phyloP scores from a whole-genome alignment of 192 early-diverging fungal species.

The Oehlia diaphana region DNA sequence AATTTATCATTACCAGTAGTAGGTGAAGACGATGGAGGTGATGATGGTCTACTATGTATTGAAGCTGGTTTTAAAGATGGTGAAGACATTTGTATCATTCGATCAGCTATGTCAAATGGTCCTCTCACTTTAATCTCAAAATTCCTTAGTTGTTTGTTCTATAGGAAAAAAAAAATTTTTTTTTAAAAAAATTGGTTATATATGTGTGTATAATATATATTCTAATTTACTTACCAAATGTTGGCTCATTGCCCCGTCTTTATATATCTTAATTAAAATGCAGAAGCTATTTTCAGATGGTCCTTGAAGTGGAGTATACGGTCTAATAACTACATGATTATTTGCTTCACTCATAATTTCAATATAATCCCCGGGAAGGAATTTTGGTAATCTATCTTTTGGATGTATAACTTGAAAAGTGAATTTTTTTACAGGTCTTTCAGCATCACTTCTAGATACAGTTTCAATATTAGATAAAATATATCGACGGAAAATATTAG shows the following conservation, averaged over 20 bases:
- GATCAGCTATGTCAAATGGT: slow-evolving; percentile 19
- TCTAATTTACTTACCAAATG: not conserved
- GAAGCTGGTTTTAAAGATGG: not conserved
- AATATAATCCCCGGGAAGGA: slow-evolving; percentile 29
- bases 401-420: slow-evolving; percentile 17
- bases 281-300: slow-evolving; percentile 5
- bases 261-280: slow-evolving; percentile 29
- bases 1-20: not conserved
- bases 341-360: slow-evolving; percentile 23
- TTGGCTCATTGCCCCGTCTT: slow-evolving; percentile 20
- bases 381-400: not conserved
- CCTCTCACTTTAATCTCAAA: slow-evolving; percentile 28
- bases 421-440: slow-evolving; percentile 13
- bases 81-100: not conserved
- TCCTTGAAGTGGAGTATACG: slow-evolving; percentile 22
- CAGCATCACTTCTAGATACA: not conserved
- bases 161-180: not conserved
- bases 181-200: not conserved
- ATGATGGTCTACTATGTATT: not conserved
- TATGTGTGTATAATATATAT: not conserved
- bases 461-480: slow-evolving; percentile 11
- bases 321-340: slow-evolving; percentile 22
- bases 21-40: not conserved
- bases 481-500: slow-evolving; percentile 24
- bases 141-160: slow-evolving; percentile 22